Evolutionary conservation across 2,329 filamentous ascomycete genomes (phyloP).

Genomic region (Alternaria rosae): DNA sequence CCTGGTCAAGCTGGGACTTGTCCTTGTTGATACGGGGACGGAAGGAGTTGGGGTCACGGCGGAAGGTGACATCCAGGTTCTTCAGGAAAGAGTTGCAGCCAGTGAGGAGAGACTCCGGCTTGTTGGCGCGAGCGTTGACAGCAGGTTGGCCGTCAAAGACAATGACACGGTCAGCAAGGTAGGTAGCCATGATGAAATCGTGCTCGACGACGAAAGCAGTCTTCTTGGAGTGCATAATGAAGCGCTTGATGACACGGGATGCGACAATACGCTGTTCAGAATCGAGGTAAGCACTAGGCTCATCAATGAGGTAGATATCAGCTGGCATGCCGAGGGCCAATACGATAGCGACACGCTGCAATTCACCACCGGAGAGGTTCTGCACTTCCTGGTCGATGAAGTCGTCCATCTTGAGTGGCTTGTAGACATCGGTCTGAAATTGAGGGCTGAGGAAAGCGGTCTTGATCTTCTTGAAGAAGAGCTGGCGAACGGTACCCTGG

Average conservation of each 20-base stretch:
- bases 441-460: constrained; percentile 94
- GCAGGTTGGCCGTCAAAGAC: constrained; percentile 97
- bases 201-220: constrained; percentile 99
- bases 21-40: constrained; percentile 98
- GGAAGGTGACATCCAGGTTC: constrained; percentile 97
- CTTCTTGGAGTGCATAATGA: constrained; percentile 99
- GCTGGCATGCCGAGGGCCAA: constrained; percentile 94
- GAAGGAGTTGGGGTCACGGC: constrained; percentile 94
- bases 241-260: constrained; percentile 97
- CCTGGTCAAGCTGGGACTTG: constrained; percentile 94
- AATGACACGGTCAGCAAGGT: constrained; percentile 90
- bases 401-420: constrained; percentile 98
- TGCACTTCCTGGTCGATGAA: constrained; percentile 99
- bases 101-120: constrained; percentile 88
- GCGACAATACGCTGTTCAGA: constrained; percentile 99
- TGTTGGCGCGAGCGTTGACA: constrained; percentile 84
- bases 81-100: constrained; percentile 97
- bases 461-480: constrained; percentile 99
- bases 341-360: constrained; percentile 98
- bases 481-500: constrained; percentile 91
- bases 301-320: constrained; percentile 98
- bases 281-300: constrained; percentile 85
- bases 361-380: constrained; percentile 97
- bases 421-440: constrained; percentile 99
- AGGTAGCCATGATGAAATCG: constrained; percentile 97